Conservation (phyloP, 2,329 filamentous ascomycete genomes). For the Colletotrichum karsti region DNA sequence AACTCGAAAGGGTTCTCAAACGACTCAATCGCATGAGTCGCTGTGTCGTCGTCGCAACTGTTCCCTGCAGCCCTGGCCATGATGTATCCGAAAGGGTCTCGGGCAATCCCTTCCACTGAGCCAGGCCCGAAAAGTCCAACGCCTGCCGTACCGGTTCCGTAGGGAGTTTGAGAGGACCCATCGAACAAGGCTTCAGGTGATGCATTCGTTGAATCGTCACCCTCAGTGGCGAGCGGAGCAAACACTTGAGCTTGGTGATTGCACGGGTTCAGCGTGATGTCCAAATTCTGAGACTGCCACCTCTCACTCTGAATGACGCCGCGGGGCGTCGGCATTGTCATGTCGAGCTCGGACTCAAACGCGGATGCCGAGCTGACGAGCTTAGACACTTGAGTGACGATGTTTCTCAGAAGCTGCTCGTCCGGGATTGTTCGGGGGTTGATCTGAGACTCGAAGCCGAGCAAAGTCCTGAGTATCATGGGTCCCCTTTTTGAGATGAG, state of each 20-base stretch:
- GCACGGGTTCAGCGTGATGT: too few relatives aligned
- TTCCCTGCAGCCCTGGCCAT: not conserved
- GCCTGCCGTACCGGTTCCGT: too few relatives aligned
- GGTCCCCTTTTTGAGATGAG: not conserved
- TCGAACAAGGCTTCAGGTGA: too few relatives aligned
- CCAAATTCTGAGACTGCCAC: too few relatives aligned
- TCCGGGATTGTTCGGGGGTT: not conserved
- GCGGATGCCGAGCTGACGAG: not conserved
- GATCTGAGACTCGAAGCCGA: not conserved
- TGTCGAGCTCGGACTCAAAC: not conserved
- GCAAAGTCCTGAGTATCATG: not conserved
- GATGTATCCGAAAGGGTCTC: not conserved
- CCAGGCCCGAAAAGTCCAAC: not conserved
- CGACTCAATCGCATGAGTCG: not conserved
- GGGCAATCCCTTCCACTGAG: too few relatives aligned
- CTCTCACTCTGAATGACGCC: too few relatives aligned
- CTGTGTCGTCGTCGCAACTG: not conserved
- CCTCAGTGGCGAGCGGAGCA: too few relatives aligned
- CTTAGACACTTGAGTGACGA: not conserved
- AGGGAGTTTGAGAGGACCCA: too few relatives aligned
- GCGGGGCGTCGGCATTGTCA: too few relatives aligned
- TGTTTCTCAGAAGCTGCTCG: not conserved
- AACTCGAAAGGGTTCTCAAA: not conserved
- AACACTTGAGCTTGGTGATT: too few relatives aligned
- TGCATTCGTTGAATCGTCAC: too few relatives aligned